Evolutionary conservation across 176 grass and related monocot species (phyloP), one percentile per base, ranked within the genome.

Genomic region (Carex parvula): DNA sequence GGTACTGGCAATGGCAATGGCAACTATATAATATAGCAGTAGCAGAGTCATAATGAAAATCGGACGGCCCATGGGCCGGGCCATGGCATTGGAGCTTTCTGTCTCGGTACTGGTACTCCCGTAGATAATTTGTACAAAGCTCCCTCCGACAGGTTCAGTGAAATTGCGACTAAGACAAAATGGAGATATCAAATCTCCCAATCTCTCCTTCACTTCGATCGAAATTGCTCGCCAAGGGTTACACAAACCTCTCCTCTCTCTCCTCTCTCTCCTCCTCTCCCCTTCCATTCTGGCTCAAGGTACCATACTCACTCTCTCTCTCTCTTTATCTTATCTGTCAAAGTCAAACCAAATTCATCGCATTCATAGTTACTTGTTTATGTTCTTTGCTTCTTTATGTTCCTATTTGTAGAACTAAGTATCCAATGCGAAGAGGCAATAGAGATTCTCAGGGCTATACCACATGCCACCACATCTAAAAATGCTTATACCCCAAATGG

Each of bases 141-240:
- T 26, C 26, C 26, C 26, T 26, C 26, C 26, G 26, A 26, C 26
- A 26, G 26, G 26, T 26, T 26, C 26, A 26, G 26, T 26, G 26
- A 26, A 26, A 26, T 26, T 26, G 26, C 29, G 29, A 29, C 29
- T 2, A 2, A 29, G 75, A 83, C 60, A n/a, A 21, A 57, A 82
- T 90, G 88, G 81, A 90, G 88, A 66, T 87, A 53, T 80, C 81
- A 8, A 72, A 87, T 71, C 84, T 90, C 35, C 84, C 85, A 56
- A 84, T 90, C 61, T 70, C 80, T 17, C 64, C 85, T 60, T 87
- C 85, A 39, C 58, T 71, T 16, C 69, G 54, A 17, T 32, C 85
- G 53, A 87, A 81, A 53, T 60, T 90, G 73, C 71, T 90, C 13
- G 24, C 84, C 21, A 24, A 81, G 48, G 85, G 85, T 22, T 90